Evolutionary conservation across 2,329 filamentous ascomycete genomes (phyloP), one percentile per base, ranked within the genome.

Genomic region (Sphaceloma murrayae): DNA sequence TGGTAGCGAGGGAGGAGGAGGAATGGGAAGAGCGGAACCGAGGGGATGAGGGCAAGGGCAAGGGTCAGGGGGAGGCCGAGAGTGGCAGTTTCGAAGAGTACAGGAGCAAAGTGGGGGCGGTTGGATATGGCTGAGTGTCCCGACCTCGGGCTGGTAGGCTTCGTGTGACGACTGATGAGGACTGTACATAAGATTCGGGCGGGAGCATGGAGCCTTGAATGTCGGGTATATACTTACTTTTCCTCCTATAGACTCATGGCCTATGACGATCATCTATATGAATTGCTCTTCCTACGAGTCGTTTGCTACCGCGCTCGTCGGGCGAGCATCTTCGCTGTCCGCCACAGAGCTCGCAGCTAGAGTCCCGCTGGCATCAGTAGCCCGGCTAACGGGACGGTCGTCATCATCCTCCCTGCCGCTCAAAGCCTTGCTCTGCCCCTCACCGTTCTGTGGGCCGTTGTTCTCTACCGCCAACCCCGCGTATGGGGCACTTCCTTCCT

Each of bases 401-500:
- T 29, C 42, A 5, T 45, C 42, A 4, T 27, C 24, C 7, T 27
- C 24, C 11, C 24, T 11, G 11, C 7, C 24, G n/a, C n/a, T n/a
- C n/a, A n/a, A n/a, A 27, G 24, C 8, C 7, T 32, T 34, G 10
- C 30, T n/a, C 10, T 45, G 42, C 8, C 21, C 22, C 22, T 45
- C 31, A 13, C 31, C 42, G 21, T 45, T 29, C 4, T 22, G 42
- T 7, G 9, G 7, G 4, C 30, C 42, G 27, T 34, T 34, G 13
- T 24, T 36, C 8, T 6, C 19, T 9, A 27, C 19, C 9, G 42
- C 24, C 22, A 45, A 6, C 18, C 31, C 31, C 2, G 29, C 30
- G 22, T 34, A 45, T 8, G 19, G 31, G 65, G 32, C 9, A 22
- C 42, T 17, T 4, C 69, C 85, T 52, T 94, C 86, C 48, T 96